phyloP scores from a whole-genome alignment of 2,329 filamentous ascomycete genomes.

The Parasarocladium wereldwijsianum region DNA sequence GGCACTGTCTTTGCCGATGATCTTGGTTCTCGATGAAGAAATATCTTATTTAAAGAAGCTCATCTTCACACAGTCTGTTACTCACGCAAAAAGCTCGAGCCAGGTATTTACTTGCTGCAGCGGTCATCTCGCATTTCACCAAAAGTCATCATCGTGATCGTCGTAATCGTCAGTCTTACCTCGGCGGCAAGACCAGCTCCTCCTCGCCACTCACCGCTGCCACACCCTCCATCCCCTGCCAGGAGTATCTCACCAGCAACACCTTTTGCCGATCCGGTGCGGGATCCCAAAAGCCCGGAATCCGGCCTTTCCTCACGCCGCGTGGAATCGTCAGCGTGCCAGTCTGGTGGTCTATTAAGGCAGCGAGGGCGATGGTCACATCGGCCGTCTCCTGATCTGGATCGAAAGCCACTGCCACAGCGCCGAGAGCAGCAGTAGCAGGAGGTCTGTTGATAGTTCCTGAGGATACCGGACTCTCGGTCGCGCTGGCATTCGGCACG shows the following conservation, averaged over 20 bases:
- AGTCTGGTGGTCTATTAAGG: constrained; percentile 21
- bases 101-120: no score
- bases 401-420: not conserved
- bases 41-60: no score
- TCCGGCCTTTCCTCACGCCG: constrained; percentile 25
- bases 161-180: not conserved
- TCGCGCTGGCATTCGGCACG: constrained; percentile 11
- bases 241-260: constrained; percentile 29
- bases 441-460: constrained; percentile 5
- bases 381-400: constrained; percentile 28
- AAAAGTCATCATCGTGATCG: no score
- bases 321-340: constrained; percentile 21
- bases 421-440: not conserved
- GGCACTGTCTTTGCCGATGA: no score
- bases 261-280: constrained; percentile 27
- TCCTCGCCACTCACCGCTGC: constrained; percentile 11
- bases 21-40: no score
- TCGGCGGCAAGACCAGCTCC: constrained; percentile 11
- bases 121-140: no score
- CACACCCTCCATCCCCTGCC: constrained; percentile 17
- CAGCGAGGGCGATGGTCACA: constrained; percentile 22
- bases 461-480: constrained; percentile 14
- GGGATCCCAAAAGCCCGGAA: constrained; percentile 38
- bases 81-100: no score
- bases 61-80: no score